Evolutionary conservation across 2,329 filamentous ascomycete species (phyloP).

Genomic region (Fusarium nematophilum): DNA sequence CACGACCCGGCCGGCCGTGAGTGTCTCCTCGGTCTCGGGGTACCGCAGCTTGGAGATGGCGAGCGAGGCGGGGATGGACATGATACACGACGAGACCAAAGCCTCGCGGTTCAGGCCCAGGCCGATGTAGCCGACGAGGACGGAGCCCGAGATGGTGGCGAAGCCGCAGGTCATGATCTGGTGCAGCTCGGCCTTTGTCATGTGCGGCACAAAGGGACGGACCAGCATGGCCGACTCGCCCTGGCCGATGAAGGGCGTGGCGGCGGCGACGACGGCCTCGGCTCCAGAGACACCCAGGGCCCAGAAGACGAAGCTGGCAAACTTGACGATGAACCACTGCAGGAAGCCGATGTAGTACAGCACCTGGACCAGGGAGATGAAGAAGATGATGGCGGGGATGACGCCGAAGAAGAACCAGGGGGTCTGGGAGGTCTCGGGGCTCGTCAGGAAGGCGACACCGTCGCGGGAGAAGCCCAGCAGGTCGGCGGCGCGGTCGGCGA

Average conservation of each 20-base stretch:
- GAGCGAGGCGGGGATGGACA: constrained; percentile 93
- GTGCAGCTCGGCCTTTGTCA: constrained; percentile 89
- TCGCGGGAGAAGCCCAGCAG: constrained; percentile 80
- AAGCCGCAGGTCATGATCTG: constrained; percentile 95
- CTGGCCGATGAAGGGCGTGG: constrained; percentile 93
- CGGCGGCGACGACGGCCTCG: constrained; percentile 92
- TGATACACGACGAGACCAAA: constrained; percentile 90
- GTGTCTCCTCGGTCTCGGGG: constrained; percentile 86
- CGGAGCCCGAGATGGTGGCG: constrained; percentile 90
- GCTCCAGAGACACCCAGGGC: constrained; percentile 86
- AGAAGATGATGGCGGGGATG: constrained; percentile 95
- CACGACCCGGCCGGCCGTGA: constrained; percentile 84
- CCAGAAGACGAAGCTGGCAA: constrained; percentile 94
- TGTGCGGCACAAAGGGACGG: constrained; percentile 83
- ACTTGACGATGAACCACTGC: constrained; percentile 91
- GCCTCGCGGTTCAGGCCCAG: constrained; percentile 88
- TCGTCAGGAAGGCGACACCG: constrained; percentile 76
- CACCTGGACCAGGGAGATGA: constrained; percentile 90
- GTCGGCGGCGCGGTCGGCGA: constrained; percentile 78
- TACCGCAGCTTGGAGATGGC: constrained; percentile 91
- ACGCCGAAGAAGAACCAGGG: constrained; percentile 81
- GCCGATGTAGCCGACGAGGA: constrained; percentile 85
- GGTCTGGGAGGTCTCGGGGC: constrained; percentile 55
- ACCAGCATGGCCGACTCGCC: constrained; percentile 95
- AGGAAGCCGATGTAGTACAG: constrained; percentile 83